Base-by-base conservation (phyloP, 2,329 filamentous ascomycete species). In the Tolypocladium amazonense region DNA sequence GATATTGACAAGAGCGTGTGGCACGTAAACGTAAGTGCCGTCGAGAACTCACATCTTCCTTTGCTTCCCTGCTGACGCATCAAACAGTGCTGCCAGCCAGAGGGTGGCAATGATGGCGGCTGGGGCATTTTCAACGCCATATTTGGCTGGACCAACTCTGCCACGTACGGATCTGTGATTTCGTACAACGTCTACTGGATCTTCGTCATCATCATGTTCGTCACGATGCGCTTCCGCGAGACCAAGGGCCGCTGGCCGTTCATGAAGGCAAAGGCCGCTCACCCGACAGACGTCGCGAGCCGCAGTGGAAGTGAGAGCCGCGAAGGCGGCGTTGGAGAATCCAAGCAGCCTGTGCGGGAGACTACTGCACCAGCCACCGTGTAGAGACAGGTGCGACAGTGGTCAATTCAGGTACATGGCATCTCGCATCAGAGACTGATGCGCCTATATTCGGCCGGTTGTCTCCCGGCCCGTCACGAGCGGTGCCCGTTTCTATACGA, bases 161-260 rank as follows among this genome's bases (percentile, higher is more conserved):
- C 89, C 6, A 95, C 91, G 1, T 92, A 93, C 67, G 90, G 91
- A 57, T 92, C 89, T 1, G 88, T 96, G 64, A 85, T 96, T 63
- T 86, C 88, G 1, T 96, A 96, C 76, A 95, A 94, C 70, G 61
- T 93, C 20, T 96, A 96, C 77, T 96, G 91, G 92, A 74, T 94
- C 57, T 78, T 77, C 11, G 82, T 94, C 64, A 90, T 92, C 60
- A 80, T 90, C 20, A 81, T 80, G 6, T 89, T 93, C 69, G 62
- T 84, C 18, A 65, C 76, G 39, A 80, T 93, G 78, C 80, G 87
- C 50, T 90, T 84, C 75, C 81, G 81, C 63, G 90, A 94, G 75
- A 65, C 64, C 41, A 79, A 77, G 62, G 80, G 81, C 12, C 77
- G 74, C 62, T 79, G 76, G 72, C 79, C 79, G 2, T 67, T 80